Evolutionary conservation across 768 basidiomycete genomes (phyloP), one percentile per base, ranked within the genome.

Genomic region (Coprinopsis sp.): DNA sequence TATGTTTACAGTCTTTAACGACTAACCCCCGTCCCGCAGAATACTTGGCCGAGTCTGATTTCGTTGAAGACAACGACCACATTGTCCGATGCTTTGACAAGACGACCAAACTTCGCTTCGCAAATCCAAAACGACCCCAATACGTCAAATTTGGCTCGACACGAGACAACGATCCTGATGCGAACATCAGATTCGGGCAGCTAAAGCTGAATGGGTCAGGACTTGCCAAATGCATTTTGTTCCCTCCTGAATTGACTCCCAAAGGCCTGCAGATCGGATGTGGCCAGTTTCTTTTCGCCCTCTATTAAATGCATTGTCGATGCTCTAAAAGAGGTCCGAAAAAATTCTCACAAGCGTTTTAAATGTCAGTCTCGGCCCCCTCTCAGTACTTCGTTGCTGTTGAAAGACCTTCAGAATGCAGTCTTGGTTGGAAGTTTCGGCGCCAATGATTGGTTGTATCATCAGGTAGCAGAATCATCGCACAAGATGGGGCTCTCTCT

Each of bases 391-490:
- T 33, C 36, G 12, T 4, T 14, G 5, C 6, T 10, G 10, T 16
- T 19, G 8, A 14, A 2, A 5, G 16, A 33, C 19, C 16, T 12
- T 16, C 16, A 71, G 71, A 60, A 61, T 14, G 61, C 70, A 4
- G 61, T 71, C 46, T 64, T 80, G 0, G 76, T 78, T 11, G 78
- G 78, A 11, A 77, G 77, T 0, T 79, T 79, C 54, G 72, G 73
- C 18, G 71, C 74, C 1, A 77, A 71, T 50, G 71, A 76, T 37
- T 78, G 72, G 66, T 57, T 79, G n/a, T 72, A 66, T 50, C 50
- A 61, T 1, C 58, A 66, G 43, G 61, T 79, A 1, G 67, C 64
- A 58, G 7, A 55, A 79, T 10, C 58, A 58, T 2, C 46, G 57
- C 3, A 54, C 61, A n/a, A n/a, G n/a, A n/a, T n/a, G 0, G 65